Conservation (phyloP, 2,329 filamentous ascomycete species). For the Talaromyces verruculosus region DNA sequence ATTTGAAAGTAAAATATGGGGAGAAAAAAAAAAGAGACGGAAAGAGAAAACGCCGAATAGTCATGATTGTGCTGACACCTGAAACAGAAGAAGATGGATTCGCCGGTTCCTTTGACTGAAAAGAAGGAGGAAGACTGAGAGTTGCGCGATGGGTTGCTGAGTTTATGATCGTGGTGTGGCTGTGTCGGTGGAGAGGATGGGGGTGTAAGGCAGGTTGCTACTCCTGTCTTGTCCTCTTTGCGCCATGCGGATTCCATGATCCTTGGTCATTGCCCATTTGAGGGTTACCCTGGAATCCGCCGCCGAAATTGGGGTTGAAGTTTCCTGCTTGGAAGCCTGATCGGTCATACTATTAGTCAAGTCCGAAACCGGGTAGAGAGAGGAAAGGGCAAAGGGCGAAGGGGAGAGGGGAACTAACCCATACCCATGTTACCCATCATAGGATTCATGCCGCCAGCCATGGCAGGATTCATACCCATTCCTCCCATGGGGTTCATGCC, state of each 20-base stretch:
- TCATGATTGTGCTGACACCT: background rate
- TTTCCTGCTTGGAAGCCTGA: slow-evolving; percentile 66
- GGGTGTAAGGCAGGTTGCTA: slow-evolving; percentile 40
- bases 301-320: slow-evolving; percentile 59
- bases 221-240: slow-evolving; percentile 75
- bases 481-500: slow-evolving; percentile 54
- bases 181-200: background rate
- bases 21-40: background rate
- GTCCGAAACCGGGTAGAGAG: slow-evolving; percentile 14
- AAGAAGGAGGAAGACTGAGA: background rate
- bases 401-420: slow-evolving; percentile 42
- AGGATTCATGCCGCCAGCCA: slow-evolving; percentile 59
- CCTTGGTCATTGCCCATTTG: slow-evolving; percentile 51
- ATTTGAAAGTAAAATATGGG: background rate
- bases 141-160: background rate
- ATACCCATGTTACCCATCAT: slow-evolving; percentile 55
- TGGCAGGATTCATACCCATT: slow-evolving; percentile 53
- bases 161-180: background rate
- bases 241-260: slow-evolving; percentile 77
- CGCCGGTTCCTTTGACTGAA: background rate
- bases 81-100: background rate
- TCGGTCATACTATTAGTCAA: slow-evolving; percentile 29
- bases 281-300: slow-evolving; percentile 64
- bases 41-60: background rate
- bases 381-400: slow-evolving; percentile 19